Base-by-base conservation (phyloP, 2,329 filamentous ascomycete genomes). In the Fusarium metavorans region DNA sequence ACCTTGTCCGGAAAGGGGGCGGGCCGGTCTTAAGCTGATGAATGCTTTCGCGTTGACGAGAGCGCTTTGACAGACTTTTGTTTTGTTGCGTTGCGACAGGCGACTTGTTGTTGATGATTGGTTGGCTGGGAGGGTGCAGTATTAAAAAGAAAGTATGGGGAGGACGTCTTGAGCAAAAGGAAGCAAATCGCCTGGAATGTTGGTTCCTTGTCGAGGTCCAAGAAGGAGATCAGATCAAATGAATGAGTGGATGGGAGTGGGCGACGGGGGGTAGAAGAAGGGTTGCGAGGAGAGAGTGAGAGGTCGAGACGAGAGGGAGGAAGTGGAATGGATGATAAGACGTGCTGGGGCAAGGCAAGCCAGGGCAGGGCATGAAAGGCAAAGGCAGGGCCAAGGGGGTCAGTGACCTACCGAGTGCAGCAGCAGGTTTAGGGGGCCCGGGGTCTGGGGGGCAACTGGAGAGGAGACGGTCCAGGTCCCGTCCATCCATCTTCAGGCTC, bases 171-270 rank as follows among this genome's bases (percentile, higher is more conserved):
- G 62, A 70, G 58, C 66, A 68, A 35, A 50, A 75, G 70, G 69
- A 77, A 76, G 73, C 60, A 75, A 75, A 74, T 78, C 76, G 60
- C 77, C 77, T 67, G 76, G 77, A 78, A 71, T 74, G 58, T 73
- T 73, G 70, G 70, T 74, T 78, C 74, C 69, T 74, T 75, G 66
- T 74, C 63, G 27, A 32, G 48, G 74, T 78, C 77, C 77, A 70
- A 77, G 73, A 78, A 79, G 59, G 54, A 67, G 76, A 70, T 74
- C 63, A 63, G 67, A 73, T 67, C 67, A 77, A 77, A 78, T 70
- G 70, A 79, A 73, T 68, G 74, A 74, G 67, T 66, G 71, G 72
- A 73, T 43, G 66, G 41, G 64, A 58, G 77, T 67, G 76, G 71
- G 73, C 67, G 77, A 77, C 74, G 69, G 68, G 73, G 75, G 76